phyloP scores from a whole-genome alignment of 192 early-diverging fungal species.

The Backusella morwellensis region DNA sequence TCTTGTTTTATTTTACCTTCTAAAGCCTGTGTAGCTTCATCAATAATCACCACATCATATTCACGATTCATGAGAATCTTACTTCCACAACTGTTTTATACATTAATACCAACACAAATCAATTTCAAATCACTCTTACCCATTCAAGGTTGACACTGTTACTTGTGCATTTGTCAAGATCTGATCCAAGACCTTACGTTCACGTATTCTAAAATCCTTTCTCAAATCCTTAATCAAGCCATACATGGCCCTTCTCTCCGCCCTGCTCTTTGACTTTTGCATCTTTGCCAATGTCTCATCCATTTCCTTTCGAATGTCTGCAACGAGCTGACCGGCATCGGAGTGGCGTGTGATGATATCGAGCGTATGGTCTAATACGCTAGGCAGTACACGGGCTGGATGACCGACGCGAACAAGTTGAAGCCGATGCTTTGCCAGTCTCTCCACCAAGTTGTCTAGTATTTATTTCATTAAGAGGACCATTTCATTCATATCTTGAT shows the following conservation, averaged over 20 bases:
- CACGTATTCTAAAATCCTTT: slow-evolving; percentile 66
- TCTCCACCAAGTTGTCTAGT: slow-evolving; percentile 82
- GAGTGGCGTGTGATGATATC: slow-evolving; percentile 64
- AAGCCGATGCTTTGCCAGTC: slow-evolving; percentile 60
- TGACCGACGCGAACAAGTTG: slow-evolving; percentile 81
- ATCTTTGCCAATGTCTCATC: slow-evolving; percentile 62
- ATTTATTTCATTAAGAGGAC: neutral
- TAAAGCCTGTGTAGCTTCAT: slow-evolving; percentile 86
- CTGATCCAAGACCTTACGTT: slow-evolving; percentile 61
- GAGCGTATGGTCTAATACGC: slow-evolving; percentile 66
- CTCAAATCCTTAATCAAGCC: slow-evolving; percentile 65
- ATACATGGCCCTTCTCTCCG: slow-evolving; percentile 63
- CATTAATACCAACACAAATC: neutral
- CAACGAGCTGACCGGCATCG: slow-evolving; percentile 70
- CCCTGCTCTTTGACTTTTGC: slow-evolving; percentile 59
- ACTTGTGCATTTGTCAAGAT: slow-evolving; percentile 61
- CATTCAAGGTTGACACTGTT: slow-evolving; percentile 79
- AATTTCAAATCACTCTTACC: slow-evolving; percentile 25
- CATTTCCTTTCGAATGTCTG: slow-evolving; percentile 76
- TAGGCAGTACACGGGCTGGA: slow-evolving; percentile 74
- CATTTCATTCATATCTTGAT: neutral
- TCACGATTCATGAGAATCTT: slow-evolving; percentile 44
- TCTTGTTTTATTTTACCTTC: slow-evolving; percentile 17
- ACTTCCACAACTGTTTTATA: slow-evolving; percentile 36
- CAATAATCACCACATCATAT: slow-evolving; percentile 87